Evolutionary conservation across 2,329 filamentous ascomycete species (phyloP), one percentile per base, ranked within the genome.

Genomic region (Gliomastix tumulicola): DNA sequence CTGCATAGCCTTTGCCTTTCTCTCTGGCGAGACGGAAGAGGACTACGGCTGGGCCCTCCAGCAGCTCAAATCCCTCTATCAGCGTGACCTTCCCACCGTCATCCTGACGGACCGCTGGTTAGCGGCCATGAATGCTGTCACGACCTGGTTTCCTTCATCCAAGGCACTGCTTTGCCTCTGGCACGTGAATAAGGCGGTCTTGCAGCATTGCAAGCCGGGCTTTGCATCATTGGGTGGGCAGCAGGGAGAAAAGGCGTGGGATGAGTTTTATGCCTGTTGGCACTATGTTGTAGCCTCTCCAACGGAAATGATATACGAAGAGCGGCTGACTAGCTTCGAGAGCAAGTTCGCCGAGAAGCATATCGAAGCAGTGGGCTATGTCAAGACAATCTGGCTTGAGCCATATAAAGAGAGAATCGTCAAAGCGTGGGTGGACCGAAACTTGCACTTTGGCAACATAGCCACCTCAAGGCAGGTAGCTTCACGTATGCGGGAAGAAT

Each of bases 1-100:
- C 28, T 50, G 37, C 36, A 49, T 49, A 23, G 38, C 41, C 9
- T 50, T 49, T 38, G 44, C 40, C 28, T 49, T 50, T 21, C 33
- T 49, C 1, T 42, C 25, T 32, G 30, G 44, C 12, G 39, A 50
- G 19, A 12, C 30, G 6, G 39, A 50, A 16, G 22, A 43, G 25
- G 36, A 49, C 34, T 49, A 47, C 36, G n/a, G 33, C 0, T 48
- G 37, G 45, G 45, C 43, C 16, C 35, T 50, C 16, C 36, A 47
- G 8, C 41, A 32, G 19, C 39, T 50, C 2, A 38, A 34, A 25
- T 43, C 38, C 10, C 9, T 50, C 10, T 49, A 43, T 28, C 37
- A 16, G 23, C 20, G 12, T 36, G n/a, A 23, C 11, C 19, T 22
- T 27, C 38, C 35, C 27, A 45, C 41, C 11, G 40, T 49, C 16